phyloP scores from a whole-genome alignment of 2,329 filamentous ascomycete genomes.

The Sclerotiophoma versabilis region DNA sequence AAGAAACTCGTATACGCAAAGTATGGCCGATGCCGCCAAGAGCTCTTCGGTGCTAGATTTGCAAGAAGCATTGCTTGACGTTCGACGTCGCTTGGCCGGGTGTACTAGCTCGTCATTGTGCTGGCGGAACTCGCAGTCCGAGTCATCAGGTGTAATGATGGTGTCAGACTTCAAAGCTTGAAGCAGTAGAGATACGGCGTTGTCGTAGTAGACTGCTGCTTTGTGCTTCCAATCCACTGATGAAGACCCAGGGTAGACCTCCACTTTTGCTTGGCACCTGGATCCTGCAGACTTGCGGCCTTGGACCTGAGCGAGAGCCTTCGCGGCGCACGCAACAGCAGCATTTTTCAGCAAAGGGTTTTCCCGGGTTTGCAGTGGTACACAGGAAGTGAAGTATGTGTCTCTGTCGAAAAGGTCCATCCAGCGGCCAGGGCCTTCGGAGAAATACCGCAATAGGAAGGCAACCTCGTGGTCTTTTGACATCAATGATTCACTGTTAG shows the following conservation, averaged over 20 bases:
- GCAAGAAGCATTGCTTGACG: conserved; percentile 49
- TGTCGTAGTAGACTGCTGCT: conserved; percentile 67
- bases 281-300: conserved; percentile 59
- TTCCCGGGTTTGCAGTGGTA: conserved; percentile 63
- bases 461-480: conserved; percentile 62
- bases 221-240: conserved; percentile 66
- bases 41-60: conserved; percentile 64
- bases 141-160: conserved; percentile 38
- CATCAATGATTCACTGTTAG: conserved; percentile 29
- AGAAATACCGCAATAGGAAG: conserved; percentile 67
- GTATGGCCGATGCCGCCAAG: conserved; percentile 69
- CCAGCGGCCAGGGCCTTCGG: conserved; percentile 67
- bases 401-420: conserved; percentile 64
- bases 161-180: conserved; percentile 47
- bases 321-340: conserved; percentile 67
- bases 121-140: conserved; percentile 33
- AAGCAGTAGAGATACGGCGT: conserved; percentile 59
- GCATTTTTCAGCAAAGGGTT: conserved; percentile 61
- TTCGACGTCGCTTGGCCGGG: conserved; percentile 51
- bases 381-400: conserved; percentile 66
- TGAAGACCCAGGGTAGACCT: conserved; percentile 58
- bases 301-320: conserved; percentile 64
- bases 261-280: conserved; percentile 59
- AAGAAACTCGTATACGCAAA: conserved; percentile 73
- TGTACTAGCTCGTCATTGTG: conserved; percentile 23